Evolutionary conservation across 176 grass and related monocot species (phyloP).

Genomic region (Secale cereale): DNA sequence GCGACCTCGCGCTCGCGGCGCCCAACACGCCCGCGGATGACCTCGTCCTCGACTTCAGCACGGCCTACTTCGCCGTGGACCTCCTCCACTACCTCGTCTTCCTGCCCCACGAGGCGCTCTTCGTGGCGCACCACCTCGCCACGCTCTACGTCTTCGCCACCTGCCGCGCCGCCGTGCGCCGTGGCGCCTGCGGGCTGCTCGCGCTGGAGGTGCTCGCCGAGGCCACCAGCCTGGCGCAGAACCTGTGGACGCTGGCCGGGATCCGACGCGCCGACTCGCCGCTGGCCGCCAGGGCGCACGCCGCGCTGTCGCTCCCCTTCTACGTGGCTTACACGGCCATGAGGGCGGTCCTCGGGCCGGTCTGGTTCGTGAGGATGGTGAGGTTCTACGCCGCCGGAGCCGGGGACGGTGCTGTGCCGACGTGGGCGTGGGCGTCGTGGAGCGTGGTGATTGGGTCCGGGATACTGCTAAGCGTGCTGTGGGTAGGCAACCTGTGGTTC

Average conservation of each 20-base stretch:
- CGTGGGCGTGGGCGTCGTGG: slow-evolving; percentile 67
- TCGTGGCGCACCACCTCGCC: slow-evolving; percentile 79
- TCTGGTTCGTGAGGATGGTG: slow-evolving; percentile 60
- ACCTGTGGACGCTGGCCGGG: slow-evolving; percentile 59
- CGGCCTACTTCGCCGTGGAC: slow-evolving; percentile 73
- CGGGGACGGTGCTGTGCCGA: slow-evolving; percentile 32
- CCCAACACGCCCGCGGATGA: slow-evolving; percentile 45
- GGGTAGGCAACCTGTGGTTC: slow-evolving; percentile 75
- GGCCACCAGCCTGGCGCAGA: slow-evolving; percentile 67
- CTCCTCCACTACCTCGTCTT: slow-evolving; percentile 67
- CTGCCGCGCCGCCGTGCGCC: slow-evolving; percentile 46
- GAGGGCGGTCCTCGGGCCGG: slow-evolving; percentile 46
- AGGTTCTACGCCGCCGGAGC: slow-evolving; percentile 31
- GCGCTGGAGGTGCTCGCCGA: slow-evolving; percentile 56
- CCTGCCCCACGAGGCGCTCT: slow-evolving; percentile 49
- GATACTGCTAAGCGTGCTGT: slow-evolving; percentile 62
- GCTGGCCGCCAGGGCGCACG: slow-evolving; percentile 17
- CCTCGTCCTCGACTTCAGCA: slow-evolving; percentile 71
- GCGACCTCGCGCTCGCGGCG: slow-evolving; percentile 48
- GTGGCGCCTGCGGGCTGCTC: slow-evolving; percentile 56
- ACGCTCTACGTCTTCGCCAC: slow-evolving; percentile 74
- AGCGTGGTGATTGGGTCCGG: slow-evolving; percentile 60
- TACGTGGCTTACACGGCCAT: slow-evolving; percentile 66
- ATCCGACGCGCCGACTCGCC: slow-evolving; percentile 43
- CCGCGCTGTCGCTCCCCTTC: slow-evolving; percentile 53